Conservation (phyloP, 73 alveolate species). For the Uronychia binucleata region DNA sequence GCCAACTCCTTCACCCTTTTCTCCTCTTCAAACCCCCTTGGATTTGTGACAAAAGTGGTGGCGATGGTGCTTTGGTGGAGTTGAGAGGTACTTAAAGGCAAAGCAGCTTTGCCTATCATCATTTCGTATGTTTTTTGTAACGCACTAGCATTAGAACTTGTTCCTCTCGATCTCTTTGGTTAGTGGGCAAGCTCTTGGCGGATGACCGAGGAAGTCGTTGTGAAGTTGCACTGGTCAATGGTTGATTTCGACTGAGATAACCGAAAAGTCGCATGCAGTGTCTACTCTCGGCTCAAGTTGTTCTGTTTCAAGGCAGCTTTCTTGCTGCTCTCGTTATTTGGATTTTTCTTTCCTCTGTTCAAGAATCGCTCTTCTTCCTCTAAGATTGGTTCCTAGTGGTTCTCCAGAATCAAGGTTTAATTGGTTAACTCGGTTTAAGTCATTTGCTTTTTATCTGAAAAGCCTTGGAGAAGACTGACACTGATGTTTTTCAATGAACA, state of each 20-base stretch:
- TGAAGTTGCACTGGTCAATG: background rate
- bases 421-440: too few species aligned
- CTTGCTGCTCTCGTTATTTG: background rate
- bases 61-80: background rate
- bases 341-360: background rate
- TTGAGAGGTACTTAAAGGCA: background rate
- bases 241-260: background rate
- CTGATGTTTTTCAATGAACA: too few species aligned
- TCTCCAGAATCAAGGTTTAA: too few species aligned
- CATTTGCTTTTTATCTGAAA: too few species aligned
- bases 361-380: background rate
- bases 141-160: background rate
- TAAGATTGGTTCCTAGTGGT: background rate
- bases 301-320: background rate
- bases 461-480: too few species aligned
- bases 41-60: background rate
- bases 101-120: background rate
- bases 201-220: background rate
- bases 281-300: background rate
- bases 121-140: background rate
- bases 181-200: background rate
- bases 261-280: background rate
- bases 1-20: too few species aligned
- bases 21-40: too few species aligned
- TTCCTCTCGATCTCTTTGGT: background rate